Base-by-base conservation (phyloP, 2,329 filamentous ascomycete species). In the Davidsoniella australis region DNA sequence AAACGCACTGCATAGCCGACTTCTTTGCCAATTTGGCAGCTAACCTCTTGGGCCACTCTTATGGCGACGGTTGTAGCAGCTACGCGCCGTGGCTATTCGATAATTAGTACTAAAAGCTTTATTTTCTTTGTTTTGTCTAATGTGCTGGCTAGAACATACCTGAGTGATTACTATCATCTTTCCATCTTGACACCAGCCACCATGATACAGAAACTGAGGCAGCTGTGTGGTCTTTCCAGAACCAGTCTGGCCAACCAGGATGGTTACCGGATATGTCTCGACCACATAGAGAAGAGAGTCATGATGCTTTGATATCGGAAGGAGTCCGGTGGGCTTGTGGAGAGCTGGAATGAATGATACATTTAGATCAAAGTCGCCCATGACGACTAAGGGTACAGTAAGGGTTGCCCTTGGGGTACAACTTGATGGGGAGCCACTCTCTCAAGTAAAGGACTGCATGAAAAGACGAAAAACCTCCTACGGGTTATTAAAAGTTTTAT, bases 201-300 rank as follows among this genome's bases (percentile, higher is more conserved):
- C 85, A 57, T 84, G 72, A 51, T 94, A 80, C 10, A 96, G 73
- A 58, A 83, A 96, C 57, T 95, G 89, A 1, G 91, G 91, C 41
- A 96, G 81, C 61, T 96, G 91, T 0, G 91, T 96, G 1, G 88
- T 94, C 65, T 96, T 96, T 40, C 89, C 88, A 20, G 85, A 94
- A 3, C 91, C 91, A 1, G 91, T 96, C 61, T 95, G 87, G 7
- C 89, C 91, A 49, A 96, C 79, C 10, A 96, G 78, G 46, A 96
- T 85, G 0, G 85, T 89, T 51, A 96, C 81, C 0, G 84, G 81
- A 55, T 78, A 77, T 6, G 77, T 87, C 62, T 96, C 89, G 52
- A 95, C 75, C 12, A 88, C 72, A 64, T 94, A 96, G 2, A 95
- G 73, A 1, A 98, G 68, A 48, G 72, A 78, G 50, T 91, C 73